Evolutionary conservation across 768 basidiomycete genomes (phyloP), one percentile per base, ranked within the genome.

Genomic region (Pulveroboletus sp.): DNA sequence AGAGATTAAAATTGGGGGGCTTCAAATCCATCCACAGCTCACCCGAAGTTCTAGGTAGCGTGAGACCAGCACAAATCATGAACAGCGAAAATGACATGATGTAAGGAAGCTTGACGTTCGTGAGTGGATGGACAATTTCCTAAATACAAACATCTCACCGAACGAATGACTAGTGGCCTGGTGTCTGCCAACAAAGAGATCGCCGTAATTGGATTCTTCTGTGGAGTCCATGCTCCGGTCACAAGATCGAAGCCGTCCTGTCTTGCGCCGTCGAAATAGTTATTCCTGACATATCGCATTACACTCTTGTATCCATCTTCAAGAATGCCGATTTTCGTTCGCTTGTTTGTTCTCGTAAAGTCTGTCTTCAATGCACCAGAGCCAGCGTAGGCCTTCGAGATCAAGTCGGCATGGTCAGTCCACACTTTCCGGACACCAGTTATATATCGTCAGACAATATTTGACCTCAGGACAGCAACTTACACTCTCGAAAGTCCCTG

Each of bases 311-410:
- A 76, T 0, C 89, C 89, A 68, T 99, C 96, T 60, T 93, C 84
- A 32, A 96, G 59, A 22, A 71, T 65, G 27, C 96, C 96, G 52
- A 84, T 80, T 44, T 73, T 80, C 3, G 93, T 93, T 29, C 96
- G 79, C 67, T 86, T 86, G 60, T 92, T 93, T 1, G 93, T 97
- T 43, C 94, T 78, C 16, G 95, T 98, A 64, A 93, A 96, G 68
- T 98, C 96, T 0, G 93, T 91, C 68, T 99, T 99, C 58, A 99
- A 69, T 2, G 96, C 96, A 12, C 89, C 95, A 26, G 94, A 93
- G 17, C 96, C 96, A 40, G 85, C 89, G 69, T 99, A 99, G 0
- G 94, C 93, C 39, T 76, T 81, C 0, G 93, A 83, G 55, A 99
- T 89, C 41, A 77, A 74, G 67, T 99, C 93, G 14, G 91, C 96